These are phyloP conservation scores for Flaveria floridana DNA, from an alignment of 140 eudicot genomes.

Conservation along the genomic window DNA sequence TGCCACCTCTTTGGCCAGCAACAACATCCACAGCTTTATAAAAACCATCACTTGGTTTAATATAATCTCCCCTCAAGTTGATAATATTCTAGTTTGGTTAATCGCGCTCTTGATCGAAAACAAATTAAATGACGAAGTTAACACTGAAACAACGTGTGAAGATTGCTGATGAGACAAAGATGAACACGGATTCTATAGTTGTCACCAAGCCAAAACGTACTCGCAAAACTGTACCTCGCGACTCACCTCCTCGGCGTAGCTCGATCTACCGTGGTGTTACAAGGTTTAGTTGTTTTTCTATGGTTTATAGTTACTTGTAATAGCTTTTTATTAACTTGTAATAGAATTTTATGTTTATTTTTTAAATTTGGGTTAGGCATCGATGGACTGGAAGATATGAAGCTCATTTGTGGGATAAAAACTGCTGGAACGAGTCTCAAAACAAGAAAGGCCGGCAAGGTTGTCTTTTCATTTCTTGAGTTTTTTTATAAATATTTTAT, in stretches of 20 bases:
- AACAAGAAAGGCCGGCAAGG: slow-evolving; percentile 97
- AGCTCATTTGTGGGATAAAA: slow-evolving; percentile 96
- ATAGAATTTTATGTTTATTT: background rate
- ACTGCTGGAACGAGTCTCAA: slow-evolving; percentile 86
- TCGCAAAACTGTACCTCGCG: slow-evolving; percentile 73
- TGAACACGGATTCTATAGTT: slow-evolving; percentile 22
- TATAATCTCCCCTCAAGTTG: slow-evolving; percentile 25
- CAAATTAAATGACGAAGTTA: slow-evolving; percentile 51
- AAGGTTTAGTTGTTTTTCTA: slow-evolving; percentile 40
- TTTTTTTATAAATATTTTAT: background rate
- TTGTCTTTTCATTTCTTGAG: slow-evolving; percentile 6
- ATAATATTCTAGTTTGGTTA: slow-evolving; percentile 8
- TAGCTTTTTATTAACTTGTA: background rate
- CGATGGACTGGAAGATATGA: slow-evolving; percentile 90
- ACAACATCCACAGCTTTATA: slow-evolving; percentile 40
- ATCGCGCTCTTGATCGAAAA: background rate
- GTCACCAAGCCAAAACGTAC: slow-evolving; percentile 59
- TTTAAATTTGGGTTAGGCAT: slow-evolving; percentile 45
- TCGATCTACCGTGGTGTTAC: slow-evolving; percentile 89
- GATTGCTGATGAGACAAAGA: slow-evolving; percentile 31
- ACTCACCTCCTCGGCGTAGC: slow-evolving; percentile 86
- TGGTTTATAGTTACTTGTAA: background rate
- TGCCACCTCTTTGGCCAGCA: slow-evolving; percentile 28
- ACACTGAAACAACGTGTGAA: slow-evolving; percentile 45
- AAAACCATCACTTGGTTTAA: slow-evolving; percentile 47